Percentiles rank a stretch among this genome's conserved stretches.
phyloP scores from a whole-genome alignment of 192 early-diverging fungal genomes.

The Coemansia javaensis region DNA sequence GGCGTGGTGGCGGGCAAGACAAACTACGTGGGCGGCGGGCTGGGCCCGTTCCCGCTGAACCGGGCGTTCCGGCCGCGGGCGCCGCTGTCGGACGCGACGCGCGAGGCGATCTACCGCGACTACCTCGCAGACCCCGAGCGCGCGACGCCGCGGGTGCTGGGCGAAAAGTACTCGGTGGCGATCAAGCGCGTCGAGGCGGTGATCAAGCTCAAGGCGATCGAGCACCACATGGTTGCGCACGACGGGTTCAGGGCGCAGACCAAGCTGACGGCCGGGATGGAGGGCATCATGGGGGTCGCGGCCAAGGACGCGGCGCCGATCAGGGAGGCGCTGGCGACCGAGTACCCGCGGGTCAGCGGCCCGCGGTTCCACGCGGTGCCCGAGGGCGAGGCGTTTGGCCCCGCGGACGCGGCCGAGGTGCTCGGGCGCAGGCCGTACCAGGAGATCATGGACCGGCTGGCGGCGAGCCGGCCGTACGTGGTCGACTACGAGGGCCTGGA shows the following conservation, averaged over 20 bases:
- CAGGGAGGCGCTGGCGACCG: slow-evolving; percentile 56
- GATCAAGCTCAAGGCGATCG: slow-evolving; percentile 76
- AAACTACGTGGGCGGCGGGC: slow-evolving; percentile 18
- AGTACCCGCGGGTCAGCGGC: slow-evolving; percentile 56
- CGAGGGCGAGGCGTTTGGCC: slow-evolving; percentile 68
- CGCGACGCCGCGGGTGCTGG: slow-evolving; percentile 68
- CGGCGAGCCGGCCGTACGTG: slow-evolving; percentile 41
- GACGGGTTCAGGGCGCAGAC: slow-evolving; percentile 55
- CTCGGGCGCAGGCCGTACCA: slow-evolving; percentile 64
- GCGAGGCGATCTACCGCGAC: slow-evolving; percentile 67
- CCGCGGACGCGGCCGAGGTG: slow-evolving; percentile 74
- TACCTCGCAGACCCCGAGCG: slow-evolving; percentile 57
- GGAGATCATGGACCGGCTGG: slow-evolving; percentile 39
- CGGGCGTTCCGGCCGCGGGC: slow-evolving; percentile 74
- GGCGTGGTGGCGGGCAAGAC: slow-evolving; percentile 9
- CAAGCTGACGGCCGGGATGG: slow-evolving; percentile 77
- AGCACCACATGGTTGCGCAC: slow-evolving; percentile 64
- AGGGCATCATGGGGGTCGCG: slow-evolving; percentile 65
- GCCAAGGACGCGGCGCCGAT: not conserved
- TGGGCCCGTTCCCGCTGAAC: slow-evolving; percentile 85
- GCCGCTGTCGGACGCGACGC: slow-evolving; percentile 64
- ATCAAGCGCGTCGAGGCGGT: slow-evolving; percentile 88
- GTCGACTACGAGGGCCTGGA: slow-evolving; percentile 44
- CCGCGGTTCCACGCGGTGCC: slow-evolving; percentile 80
- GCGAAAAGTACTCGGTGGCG: slow-evolving; percentile 64